Percentiles rank a stretch among this genome's conserved stretches.
phyloP scores from a whole-genome alignment of 2,329 filamentous ascomycete genomes.

The Elsinoe australis region DNA sequence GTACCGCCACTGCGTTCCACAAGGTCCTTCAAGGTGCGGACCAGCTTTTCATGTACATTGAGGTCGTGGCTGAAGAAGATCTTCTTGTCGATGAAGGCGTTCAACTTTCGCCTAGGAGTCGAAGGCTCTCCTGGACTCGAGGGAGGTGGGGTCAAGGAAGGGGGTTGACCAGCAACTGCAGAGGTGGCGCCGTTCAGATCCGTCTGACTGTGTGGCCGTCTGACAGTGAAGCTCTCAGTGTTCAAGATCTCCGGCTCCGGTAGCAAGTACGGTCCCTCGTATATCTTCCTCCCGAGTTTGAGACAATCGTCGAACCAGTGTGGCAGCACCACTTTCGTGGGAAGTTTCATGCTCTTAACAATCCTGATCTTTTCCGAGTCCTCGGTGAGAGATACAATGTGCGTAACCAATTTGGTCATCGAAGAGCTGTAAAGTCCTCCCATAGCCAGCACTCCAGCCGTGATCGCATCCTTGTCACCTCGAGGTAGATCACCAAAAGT shows the following conservation, averaged over 20 bases:
- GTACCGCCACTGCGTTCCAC: conserved; percentile 64
- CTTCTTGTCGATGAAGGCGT: conserved; percentile 69
- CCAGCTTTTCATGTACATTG: conserved; percentile 58
- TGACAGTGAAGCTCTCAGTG: conserved; percentile 15
- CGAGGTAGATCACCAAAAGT: conserved; percentile 77
- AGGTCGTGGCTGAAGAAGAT: conserved; percentile 73
- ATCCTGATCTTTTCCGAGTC: conserved; percentile 64
- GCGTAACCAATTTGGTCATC: conserved; percentile 69
- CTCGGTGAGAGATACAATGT: conserved; percentile 74
- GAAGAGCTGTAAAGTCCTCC: conserved; percentile 72
- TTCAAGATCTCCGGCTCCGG: conserved; percentile 76
- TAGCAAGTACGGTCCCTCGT: conserved; percentile 75
- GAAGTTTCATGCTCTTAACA: conserved; percentile 55
- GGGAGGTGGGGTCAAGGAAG: conserved; percentile 31
- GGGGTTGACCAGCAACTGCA: conserved; percentile 38
- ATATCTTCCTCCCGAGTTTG: conserved; percentile 82
- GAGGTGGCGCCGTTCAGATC: conserved; percentile 62
- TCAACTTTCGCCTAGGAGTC: conserved; percentile 46
- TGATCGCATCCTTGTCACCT: conserved; percentile 84
- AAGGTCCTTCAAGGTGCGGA: conserved; percentile 60
- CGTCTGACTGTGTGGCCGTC: conserved; percentile 24
- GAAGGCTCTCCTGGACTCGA: conserved; percentile 30
- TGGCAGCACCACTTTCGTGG: conserved; percentile 70
- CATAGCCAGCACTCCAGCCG: conserved; percentile 79
- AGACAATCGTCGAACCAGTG: conserved; percentile 99